Conservation (phyloP, 83 land plant species). For the Isoetes engelmannii region DNA sequence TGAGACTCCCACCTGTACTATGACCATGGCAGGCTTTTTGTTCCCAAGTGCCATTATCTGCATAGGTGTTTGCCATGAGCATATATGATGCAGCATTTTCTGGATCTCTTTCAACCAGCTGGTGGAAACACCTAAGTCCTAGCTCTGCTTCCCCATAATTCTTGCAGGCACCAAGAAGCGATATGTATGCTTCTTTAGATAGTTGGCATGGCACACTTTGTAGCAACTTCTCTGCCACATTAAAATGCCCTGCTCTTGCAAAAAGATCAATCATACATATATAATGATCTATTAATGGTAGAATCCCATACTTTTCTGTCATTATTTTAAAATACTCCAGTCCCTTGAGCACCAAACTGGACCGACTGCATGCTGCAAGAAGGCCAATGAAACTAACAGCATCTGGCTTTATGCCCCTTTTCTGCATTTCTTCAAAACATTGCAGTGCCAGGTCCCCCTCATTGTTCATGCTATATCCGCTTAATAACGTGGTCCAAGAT, state of each 20-base stretch:
- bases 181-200: too few relatives aligned
- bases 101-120: too few relatives aligned
- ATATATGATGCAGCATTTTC: too few relatives aligned
- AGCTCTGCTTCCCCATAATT: too few relatives aligned
- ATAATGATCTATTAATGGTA: background rate
- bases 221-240: background rate
- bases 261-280: constrained; percentile 1
- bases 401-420: background rate
- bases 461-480: background rate
- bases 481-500: background rate
- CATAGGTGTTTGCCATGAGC: background rate
- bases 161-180: too few relatives aligned
- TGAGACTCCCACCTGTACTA: too few relatives aligned
- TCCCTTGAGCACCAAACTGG: background rate
- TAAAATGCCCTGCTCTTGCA: background rate
- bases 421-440: constrained; percentile 1
- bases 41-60: background rate
- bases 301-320: background rate
- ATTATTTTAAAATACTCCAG: background rate
- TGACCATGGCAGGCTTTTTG: too few relatives aligned
- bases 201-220: background rate
- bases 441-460: background rate
- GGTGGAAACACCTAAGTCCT: too few relatives aligned
- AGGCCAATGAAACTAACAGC: background rate
- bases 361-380: constrained; percentile 1